Evolutionary conservation across 345 rosid species (phyloP).

Genomic region (Trapa bicornis): DNA sequence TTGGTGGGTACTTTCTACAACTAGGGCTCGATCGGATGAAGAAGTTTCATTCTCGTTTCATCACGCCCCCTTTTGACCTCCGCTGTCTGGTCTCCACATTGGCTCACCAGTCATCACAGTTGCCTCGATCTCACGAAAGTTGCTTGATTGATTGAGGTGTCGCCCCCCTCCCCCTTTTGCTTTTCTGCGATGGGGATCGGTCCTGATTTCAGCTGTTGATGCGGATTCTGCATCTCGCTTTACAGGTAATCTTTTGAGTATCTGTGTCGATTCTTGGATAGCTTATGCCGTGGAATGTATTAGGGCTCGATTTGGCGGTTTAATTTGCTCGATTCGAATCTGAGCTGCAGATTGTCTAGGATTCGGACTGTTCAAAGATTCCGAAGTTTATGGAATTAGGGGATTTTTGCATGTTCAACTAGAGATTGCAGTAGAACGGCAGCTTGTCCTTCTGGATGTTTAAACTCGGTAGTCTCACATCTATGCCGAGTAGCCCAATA

Average conservation of each 20-base stretch:
- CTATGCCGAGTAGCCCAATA: neutral
- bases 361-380: neutral
- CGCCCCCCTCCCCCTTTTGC: neutral
- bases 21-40: neutral
- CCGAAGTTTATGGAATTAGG: neutral
- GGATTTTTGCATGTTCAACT: neutral
- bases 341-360: neutral
- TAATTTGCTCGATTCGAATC: neutral
- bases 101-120: neutral
- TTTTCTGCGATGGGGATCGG: neutral
- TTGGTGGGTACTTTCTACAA: neutral
- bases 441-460: neutral
- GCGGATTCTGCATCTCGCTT: conserved; percentile 5
- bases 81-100: neutral
- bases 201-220: conserved; percentile 3
- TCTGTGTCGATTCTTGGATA: neutral
- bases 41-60: too few species aligned
- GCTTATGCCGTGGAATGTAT: neutral
- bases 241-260: conserved; percentile 3
- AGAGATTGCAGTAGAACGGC: neutral
- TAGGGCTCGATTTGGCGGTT: neutral
- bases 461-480: neutral
- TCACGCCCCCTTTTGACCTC: neutral
- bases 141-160: neutral
- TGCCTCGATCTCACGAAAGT: neutral